Conservation (phyloP, 2,329 filamentous ascomycete species). For the Didymella exigua region DNA sequence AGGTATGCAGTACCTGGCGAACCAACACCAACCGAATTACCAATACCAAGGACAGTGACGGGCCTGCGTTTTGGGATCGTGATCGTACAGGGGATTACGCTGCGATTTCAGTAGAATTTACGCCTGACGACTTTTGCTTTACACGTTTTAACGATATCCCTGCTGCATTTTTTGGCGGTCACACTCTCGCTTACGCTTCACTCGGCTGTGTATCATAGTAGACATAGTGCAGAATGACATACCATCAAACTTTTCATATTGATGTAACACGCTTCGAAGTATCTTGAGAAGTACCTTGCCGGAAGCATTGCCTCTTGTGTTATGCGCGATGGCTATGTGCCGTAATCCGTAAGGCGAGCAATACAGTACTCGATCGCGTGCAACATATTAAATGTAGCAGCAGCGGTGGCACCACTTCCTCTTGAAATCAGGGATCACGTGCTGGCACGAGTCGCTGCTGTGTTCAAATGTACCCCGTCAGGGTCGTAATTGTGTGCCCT, state of each 20-base stretch:
- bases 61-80: background rate
- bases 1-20: constrained; percentile 41
- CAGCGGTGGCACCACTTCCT: background rate
- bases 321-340: background rate
- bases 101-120: background rate
- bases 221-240: constrained; percentile 8
- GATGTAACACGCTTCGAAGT: background rate
- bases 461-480: constrained; percentile 1
- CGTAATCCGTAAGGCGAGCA: background rate
- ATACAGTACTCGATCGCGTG: constrained; percentile 15
- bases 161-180: constrained; percentile 13
- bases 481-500: constrained; percentile 7
- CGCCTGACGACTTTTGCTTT: constrained; percentile 4
- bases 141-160: constrained; percentile 7
- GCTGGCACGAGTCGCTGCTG: constrained; percentile 3
- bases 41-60: constrained; percentile 25
- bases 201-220: constrained; percentile 2
- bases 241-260: background rate
- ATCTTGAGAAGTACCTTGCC: background rate
- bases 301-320: background rate
- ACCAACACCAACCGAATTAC: constrained; percentile 37
- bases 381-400: constrained; percentile 5
- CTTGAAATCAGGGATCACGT: constrained; percentile 11
- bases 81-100: background rate
- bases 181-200: constrained; percentile 8